Evolutionary conservation across 2,329 filamentous ascomycete genomes (phyloP), one percentile per base, ranked within the genome.

Genomic region (Epicoccum sorghinum): DNA sequence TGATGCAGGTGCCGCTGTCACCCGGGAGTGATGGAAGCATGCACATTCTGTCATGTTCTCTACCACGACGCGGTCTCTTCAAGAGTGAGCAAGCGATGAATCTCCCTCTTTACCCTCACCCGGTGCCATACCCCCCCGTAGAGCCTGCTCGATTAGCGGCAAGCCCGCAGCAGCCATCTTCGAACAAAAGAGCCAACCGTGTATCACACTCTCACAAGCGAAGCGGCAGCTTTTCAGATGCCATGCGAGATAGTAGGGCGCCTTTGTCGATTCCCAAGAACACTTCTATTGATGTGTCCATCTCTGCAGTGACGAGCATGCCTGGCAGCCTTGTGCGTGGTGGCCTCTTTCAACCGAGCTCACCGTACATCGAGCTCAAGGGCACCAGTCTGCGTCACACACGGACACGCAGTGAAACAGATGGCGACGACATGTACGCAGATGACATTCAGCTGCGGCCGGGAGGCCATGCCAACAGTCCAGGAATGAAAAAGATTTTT

Each of bases 311-410:
- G 8, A 79, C 87, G 22, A 86, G 89, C 10, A 88, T 91, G 66
- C 87, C 89, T 4, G 91, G 93, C 8, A 93, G 89, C 60, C 83
- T 99, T 33, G 93, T 98, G 18, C 86, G 93, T 45, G 95, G 95
- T 12, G 90, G 92, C 54, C 71, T 96, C 5, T 84, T 96, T 57
- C 90, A 92, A 13, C 95, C 93, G 1, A 86, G 85, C 0, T 89
- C 95, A 57, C 86, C 93, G 0, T 91, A 90, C 69, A 89, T 97
- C 36, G 86, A 93, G 38, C 78, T 73, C 4, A 68, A 64, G 35
- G 62, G 64, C 39, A 67, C 64, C 30, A 60, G 58, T 23, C 54
- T 69, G 12, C 62, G 73, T 10, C 67, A 71, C 40, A 62, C 65
- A 24, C 66, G 64, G 38, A 74, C 71, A 23, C 70, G 73, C 39